phyloP scores from a whole-genome alignment of 805 yeast species.

The Saitoella complicata region DNA sequence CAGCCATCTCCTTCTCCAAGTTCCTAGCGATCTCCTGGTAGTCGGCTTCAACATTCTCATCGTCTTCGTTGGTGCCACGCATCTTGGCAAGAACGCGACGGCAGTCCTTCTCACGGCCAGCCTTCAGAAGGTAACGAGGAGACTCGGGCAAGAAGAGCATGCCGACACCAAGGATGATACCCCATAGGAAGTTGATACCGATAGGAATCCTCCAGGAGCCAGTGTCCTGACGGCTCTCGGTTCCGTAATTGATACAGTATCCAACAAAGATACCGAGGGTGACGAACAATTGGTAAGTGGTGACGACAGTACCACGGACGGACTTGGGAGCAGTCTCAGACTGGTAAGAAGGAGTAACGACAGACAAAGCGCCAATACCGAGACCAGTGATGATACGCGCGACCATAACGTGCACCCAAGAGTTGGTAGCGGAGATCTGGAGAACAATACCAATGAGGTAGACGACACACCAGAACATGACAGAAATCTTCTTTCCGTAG shows the following conservation, averaged over 20 bases:
- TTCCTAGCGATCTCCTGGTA: constrained; percentile 28
- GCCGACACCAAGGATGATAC: constrained; percentile 41
- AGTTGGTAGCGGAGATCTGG: constrained; percentile 5
- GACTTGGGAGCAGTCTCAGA: constrained; percentile 65
- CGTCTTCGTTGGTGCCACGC: constrained; percentile 9
- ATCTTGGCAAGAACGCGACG: constrained; percentile 38
- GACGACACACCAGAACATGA: constrained; percentile 1
- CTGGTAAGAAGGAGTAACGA: constrained; percentile 61
- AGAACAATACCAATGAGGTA: constrained; percentile 5
- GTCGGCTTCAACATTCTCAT: constrained; percentile 21
- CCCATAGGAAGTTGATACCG: constrained; percentile 55
- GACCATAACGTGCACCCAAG: constrained; percentile 22
- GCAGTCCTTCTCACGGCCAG: constrained; percentile 42
- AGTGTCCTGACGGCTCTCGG: constrained; percentile 28
- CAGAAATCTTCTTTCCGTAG: constrained; percentile 1
- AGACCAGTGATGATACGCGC: constrained; percentile 40
- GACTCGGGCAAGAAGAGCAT: constrained; percentile 56
- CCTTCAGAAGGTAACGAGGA: constrained; percentile 53
- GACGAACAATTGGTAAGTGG: constrained; percentile 55
- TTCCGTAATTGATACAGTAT: constrained; percentile 52
- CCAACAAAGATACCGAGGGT: constrained; percentile 62
- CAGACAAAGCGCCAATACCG: constrained; percentile 64
- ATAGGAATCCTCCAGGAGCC: constrained; percentile 52
- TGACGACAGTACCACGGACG: constrained; percentile 63
- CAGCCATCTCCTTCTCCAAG: constrained; percentile 31